Conservation (phyloP, 2,329 filamentous ascomycete genomes). For the Dothiorella sarmentorum region DNA sequence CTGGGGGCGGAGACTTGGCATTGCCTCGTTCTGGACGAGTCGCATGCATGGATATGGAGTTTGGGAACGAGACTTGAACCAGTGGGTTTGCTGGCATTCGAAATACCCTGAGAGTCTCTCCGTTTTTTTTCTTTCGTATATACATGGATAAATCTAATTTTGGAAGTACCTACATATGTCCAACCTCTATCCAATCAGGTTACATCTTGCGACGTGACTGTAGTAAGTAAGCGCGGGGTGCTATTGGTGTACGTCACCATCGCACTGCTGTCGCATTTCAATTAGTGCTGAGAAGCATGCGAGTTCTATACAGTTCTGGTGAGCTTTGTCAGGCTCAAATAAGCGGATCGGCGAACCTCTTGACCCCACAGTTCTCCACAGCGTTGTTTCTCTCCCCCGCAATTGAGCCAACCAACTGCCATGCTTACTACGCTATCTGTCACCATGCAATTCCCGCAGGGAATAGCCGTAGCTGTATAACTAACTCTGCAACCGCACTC, state of each 20-base stretch:
- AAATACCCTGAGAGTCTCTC: neutral
- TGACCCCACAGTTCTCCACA: neutral
- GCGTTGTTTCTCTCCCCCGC: neutral
- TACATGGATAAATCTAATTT: no score
- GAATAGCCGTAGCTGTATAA: neutral
- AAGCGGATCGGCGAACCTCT: neutral
- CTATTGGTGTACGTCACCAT: no score
- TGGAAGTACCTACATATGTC: neutral
- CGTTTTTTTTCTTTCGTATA: no score
- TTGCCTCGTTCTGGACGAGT: neutral
- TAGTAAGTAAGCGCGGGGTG: no score
- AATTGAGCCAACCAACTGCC: neutral
- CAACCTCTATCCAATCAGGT: neutral
- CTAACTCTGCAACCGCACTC: neutral
- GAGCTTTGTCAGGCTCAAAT: constrained; percentile 3
- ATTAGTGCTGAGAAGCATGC: neutral
- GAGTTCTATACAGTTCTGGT: neutral
- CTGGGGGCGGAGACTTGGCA: neutral
- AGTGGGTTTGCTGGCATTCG: neutral
- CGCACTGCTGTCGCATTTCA: neutral
- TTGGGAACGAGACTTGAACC: neutral
- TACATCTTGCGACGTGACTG: no score
- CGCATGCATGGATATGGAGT: neutral
- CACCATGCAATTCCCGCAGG: neutral
- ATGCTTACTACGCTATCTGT: neutral